These are phyloP conservation scores for Aureobasidium sp. DNA, from an alignment of 2,329 filamentous ascomycete genomes.

Conservation along the genomic window DNA sequence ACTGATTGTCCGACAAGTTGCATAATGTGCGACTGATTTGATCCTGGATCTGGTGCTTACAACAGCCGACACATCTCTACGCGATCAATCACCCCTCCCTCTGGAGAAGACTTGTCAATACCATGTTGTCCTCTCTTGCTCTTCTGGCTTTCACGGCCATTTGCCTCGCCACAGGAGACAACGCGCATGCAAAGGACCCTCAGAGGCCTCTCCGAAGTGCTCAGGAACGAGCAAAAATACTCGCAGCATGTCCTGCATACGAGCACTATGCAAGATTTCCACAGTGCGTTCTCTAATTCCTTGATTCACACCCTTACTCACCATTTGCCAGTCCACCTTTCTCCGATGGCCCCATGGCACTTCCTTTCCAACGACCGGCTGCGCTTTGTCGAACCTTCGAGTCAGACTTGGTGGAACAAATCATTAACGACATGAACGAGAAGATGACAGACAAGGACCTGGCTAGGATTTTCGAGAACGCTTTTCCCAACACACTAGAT, in stretches of 20 bases:
- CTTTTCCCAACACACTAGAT: slow-evolving; percentile 85
- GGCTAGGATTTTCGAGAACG: slow-evolving; percentile 87
- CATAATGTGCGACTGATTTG: not conserved
- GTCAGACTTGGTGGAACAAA: slow-evolving; percentile 76
- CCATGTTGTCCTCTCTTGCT: slow-evolving; percentile 11
- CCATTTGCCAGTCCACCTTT: slow-evolving; percentile 55
- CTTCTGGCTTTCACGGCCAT: slow-evolving; percentile 23
- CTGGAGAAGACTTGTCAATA: not conserved
- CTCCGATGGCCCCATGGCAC: slow-evolving; percentile 66
- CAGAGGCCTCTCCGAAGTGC: slow-evolving; percentile 20
- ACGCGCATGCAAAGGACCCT: slow-evolving; percentile 12
- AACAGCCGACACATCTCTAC: not conserved
- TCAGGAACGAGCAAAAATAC: slow-evolving; percentile 24
- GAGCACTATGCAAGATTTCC: slow-evolving; percentile 29
- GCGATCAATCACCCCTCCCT: not conserved
- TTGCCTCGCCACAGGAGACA: slow-evolving; percentile 16
- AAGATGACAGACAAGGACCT: slow-evolving; percentile 79
- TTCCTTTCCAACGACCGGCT: slow-evolving; percentile 82
- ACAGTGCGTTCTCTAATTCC: slow-evolving; percentile 23
- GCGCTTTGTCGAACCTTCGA: slow-evolving; percentile 79
- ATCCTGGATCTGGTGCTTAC: not conserved
- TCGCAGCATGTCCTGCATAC: slow-evolving; percentile 30
- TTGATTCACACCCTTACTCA: slow-evolving; percentile 15
- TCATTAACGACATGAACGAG: slow-evolving; percentile 73
- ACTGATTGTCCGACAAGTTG: not conserved